Conservation (phyloP, 805 yeast genomes). For the Candida silvicultrix region DNA sequence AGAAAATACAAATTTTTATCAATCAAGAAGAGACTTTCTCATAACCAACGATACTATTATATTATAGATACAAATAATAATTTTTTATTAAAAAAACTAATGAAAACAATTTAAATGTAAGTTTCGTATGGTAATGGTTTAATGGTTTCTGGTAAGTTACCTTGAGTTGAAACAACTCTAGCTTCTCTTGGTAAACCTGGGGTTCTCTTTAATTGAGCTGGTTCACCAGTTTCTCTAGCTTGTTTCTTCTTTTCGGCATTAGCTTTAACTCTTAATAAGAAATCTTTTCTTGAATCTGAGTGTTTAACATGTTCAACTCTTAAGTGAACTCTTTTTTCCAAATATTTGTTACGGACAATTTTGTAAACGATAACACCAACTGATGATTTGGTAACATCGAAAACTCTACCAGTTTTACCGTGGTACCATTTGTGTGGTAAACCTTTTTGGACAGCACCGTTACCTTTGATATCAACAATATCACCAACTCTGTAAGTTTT, state of each 20-base stretch:
- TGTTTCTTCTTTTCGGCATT: constrained; percentile 91
- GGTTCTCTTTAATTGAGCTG: constrained; percentile 93
- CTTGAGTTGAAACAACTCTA: constrained; percentile 74
- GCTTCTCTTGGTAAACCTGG: constrained; percentile 97
- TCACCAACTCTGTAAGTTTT: constrained; percentile 98
- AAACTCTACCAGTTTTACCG: constrained; percentile 99
- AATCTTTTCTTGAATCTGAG: constrained; percentile 99
- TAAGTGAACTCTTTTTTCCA: constrained; percentile 97
- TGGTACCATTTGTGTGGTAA: constrained; percentile 99
- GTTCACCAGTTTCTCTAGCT: constrained; percentile 92
- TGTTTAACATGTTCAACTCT: constrained; percentile 99
- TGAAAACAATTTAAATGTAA: constrained; percentile 63
- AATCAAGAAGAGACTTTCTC: neutral
- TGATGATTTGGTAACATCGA: constrained; percentile 97
- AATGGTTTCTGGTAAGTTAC: constrained; percentile 90
- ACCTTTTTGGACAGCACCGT: constrained; percentile 99
- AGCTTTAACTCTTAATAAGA: constrained; percentile 95
- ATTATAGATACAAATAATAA: neutral
- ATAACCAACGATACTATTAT: neutral
- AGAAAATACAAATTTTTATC: neutral
- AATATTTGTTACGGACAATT: constrained; percentile 98
- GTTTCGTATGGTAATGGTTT: constrained; percentile 99
- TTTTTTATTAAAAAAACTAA: neutral
- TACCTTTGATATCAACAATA: constrained; percentile 98
- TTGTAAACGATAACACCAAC: constrained; percentile 98